Conservation (phyloP, 352 stramenopile species). For the Globisporangium echinulatum region DNA sequence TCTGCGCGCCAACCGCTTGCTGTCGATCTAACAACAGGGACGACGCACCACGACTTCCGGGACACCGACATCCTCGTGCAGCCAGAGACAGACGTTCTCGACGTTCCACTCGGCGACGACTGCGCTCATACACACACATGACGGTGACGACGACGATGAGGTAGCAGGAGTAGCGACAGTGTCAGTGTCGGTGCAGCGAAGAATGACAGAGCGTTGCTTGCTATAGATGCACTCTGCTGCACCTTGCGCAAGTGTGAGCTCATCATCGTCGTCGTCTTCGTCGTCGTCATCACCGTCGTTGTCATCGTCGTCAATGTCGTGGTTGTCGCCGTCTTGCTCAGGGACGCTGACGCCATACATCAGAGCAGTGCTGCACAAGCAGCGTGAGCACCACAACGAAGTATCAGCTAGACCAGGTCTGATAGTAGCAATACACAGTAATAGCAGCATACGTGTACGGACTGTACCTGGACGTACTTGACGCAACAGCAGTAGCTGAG, state of each 20-base stretch:
- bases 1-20: not conserved
- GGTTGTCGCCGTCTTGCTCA: slow-evolving; percentile 15
- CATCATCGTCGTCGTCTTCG: slow-evolving; percentile 39
- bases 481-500: not conserved
- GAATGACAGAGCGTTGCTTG: no score
- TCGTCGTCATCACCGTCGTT: slow-evolving; percentile 38
- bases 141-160: not conserved
- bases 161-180: not conserved
- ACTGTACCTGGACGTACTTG: slow-evolving; percentile 1
- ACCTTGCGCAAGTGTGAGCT: slow-evolving; percentile 66
- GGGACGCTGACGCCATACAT: not conserved
- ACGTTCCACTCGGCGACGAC: slow-evolving; percentile 75
- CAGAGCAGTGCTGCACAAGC: not conserved
- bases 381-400: not conserved
- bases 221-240: slow-evolving; percentile 26
- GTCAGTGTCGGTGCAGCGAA: not conserved
- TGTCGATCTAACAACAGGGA: not conserved
- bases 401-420: not conserved
- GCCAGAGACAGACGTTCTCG: slow-evolving; percentile 78
- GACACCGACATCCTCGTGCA: slow-evolving; percentile 69
- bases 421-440: not conserved
- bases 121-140: slow-evolving; percentile 1
- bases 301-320: slow-evolving; percentile 17
- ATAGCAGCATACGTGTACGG: not conserved
- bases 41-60: slow-evolving; percentile 56